Evolutionary conservation across 1,284 basidiomycete genomes (phyloP).

Genomic region (Austroboletus sp.): DNA sequence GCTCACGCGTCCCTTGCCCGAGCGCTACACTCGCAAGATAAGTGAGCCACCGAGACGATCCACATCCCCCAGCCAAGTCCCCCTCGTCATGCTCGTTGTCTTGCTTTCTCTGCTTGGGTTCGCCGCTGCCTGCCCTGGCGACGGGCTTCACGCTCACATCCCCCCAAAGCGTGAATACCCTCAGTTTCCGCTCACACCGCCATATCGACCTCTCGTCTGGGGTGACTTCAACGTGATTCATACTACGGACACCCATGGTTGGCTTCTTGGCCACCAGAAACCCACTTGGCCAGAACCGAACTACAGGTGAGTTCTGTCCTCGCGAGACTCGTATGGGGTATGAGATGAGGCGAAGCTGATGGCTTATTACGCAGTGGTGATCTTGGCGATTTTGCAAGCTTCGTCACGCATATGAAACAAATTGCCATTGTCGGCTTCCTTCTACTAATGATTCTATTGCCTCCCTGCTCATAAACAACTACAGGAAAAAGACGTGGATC

Average conservation of each 20-base stretch:
- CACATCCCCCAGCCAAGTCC: not conserved
- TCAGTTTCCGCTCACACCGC: conserved; percentile 44
- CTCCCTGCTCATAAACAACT: conserved; percentile 1
- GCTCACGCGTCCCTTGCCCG: not conserved
- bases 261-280: conserved; percentile 72
- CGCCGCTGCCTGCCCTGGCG: conserved; percentile 18
- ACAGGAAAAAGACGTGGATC: conserved; percentile 61
- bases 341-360: conserved; percentile 4
- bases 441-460: not conserved
- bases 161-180: conserved; percentile 41
- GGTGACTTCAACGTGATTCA: conserved; percentile 69
- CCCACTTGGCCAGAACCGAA: conserved; percentile 65
- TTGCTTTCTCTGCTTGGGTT: conserved; percentile 19
- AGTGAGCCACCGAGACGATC: not conserved
- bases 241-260: conserved; percentile 79
- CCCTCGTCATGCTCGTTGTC: conserved; percentile 14
- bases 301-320: conserved; percentile 44
- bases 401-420: conserved; percentile 74
- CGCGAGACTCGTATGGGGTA: not conserved
- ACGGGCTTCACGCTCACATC: conserved; percentile 23
- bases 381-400: conserved; percentile 75
- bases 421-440: conserved; percentile 47
- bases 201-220: conserved; percentile 62
- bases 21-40: not conserved
- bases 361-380: conserved; percentile 46